phyloP scores from a whole-genome alignment of 176 grass and related monocot species.

The Melocanna baccifera region DNA sequence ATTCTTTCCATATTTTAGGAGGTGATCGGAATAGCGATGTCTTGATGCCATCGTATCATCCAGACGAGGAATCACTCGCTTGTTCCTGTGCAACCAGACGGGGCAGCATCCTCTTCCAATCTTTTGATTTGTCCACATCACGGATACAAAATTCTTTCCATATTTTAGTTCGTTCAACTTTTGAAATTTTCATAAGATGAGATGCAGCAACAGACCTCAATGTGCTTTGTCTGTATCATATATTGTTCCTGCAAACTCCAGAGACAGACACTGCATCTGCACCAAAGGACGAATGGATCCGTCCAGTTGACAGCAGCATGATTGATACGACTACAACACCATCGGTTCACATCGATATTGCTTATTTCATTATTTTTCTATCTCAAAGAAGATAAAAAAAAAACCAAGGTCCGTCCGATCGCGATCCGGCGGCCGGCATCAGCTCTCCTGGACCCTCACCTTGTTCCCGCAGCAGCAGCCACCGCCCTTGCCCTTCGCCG shows the following conservation, averaged over 20 bases:
- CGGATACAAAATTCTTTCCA: background rate
- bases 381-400: no score
- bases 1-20: background rate
- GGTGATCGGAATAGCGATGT: no score
- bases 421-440: conserved; percentile 15
- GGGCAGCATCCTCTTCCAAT: no score
- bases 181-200: background rate
- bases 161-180: background rate
- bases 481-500: background rate
- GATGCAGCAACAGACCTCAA: background rate
- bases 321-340: background rate
- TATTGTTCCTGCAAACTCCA: background rate
- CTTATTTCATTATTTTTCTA: background rate
- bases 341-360: background rate
- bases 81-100: no score
- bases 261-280: background rate
- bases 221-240: background rate
- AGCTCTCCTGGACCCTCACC: conserved; percentile 44
- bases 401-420: background rate
- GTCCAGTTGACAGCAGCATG: background rate
- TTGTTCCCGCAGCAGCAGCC: conserved; percentile 71
- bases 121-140: background rate
- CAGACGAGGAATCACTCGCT: no score
- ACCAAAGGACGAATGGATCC: background rate
- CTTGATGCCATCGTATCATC: no score